Evolutionary conservation across 140 eudicot species (phyloP).

Genomic region (Ambrosia hybrid): DNA sequence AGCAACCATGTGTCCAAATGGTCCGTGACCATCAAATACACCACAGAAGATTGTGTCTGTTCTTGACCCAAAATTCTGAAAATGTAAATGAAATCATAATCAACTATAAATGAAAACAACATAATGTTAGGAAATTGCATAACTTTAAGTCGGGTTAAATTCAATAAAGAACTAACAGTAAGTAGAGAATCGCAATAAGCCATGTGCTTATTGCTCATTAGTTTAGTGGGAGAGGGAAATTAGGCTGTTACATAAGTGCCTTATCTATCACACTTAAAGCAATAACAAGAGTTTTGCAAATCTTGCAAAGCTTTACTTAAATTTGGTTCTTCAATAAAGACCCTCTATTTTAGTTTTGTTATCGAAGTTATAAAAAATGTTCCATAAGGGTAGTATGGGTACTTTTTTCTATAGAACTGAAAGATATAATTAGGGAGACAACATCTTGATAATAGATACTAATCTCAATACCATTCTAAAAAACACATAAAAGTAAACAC

Average conservation of each 20-base stretch:
- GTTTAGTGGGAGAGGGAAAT: no score
- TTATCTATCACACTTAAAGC: no score
- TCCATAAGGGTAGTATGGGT: neutral
- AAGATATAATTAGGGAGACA: neutral
- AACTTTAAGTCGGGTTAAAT: no score
- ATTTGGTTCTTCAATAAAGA: no score
- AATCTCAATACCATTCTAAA: neutral
- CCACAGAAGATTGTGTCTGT: conserved; percentile 86
- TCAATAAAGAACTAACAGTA: no score
- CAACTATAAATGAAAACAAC: neutral
- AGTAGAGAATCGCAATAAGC: no score
- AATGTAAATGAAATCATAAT: neutral
- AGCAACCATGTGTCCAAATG: conserved; percentile 90
- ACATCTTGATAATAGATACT: neutral
- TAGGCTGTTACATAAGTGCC: no score
- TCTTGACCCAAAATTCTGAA: conserved; percentile 82
- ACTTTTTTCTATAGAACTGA: no score
- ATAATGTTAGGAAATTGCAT: no score
- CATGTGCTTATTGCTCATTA: no score
- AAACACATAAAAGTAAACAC: neutral
- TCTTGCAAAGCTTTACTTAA: no score
- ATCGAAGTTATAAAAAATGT: neutral
- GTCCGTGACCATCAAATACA: conserved; percentile 94
- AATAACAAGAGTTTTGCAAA: no score
- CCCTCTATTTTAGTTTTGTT: neutral